phyloP scores from a whole-genome alignment of 805 yeast genomes.

The Candida rishiriensis region DNA sequence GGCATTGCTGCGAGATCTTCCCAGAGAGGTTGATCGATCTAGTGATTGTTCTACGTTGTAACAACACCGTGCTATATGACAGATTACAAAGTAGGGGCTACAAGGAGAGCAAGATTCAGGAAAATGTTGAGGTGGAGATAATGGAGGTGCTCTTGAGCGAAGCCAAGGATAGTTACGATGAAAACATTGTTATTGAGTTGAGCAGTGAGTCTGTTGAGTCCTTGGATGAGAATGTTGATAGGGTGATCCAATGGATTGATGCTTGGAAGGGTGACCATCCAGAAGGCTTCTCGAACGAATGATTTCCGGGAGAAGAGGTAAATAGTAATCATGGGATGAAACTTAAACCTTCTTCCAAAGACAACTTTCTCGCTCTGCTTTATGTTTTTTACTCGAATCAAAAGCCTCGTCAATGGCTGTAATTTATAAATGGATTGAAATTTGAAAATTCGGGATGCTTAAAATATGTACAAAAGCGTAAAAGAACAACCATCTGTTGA shows the following conservation, averaged over 20 bases:
- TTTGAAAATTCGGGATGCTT: no score
- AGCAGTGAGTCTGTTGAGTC: conserved; percentile 68
- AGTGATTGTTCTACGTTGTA: conserved; percentile 82
- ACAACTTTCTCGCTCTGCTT: no score
- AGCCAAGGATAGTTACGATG: conserved; percentile 76
- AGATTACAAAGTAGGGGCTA: conserved; percentile 75
- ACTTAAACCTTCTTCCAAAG: no score
- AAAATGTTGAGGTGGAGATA: conserved; percentile 92
- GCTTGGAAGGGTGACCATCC: conserved; percentile 68
- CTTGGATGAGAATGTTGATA: conserved; percentile 75
- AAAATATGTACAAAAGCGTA: neutral
- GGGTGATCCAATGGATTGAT: conserved; percentile 70
- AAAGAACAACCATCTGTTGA: neutral
- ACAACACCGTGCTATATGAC: conserved; percentile 66
- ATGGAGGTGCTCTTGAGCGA: conserved; percentile 89
- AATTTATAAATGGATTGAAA: no score
- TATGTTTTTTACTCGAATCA: no score
- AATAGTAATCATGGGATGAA: no score
- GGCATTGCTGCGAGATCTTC: conserved; percentile 96
- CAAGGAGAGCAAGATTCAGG: conserved; percentile 76
- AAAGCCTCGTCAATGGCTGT: no score
- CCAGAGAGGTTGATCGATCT: conserved; percentile 91
- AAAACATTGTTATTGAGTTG: conserved; percentile 78
- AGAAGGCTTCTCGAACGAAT: conserved; percentile 53
- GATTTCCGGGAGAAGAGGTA: no score